Evolutionary conservation across 116 monocot species (phyloP).

Genomic region (Phalaenopsis hybrid): DNA sequence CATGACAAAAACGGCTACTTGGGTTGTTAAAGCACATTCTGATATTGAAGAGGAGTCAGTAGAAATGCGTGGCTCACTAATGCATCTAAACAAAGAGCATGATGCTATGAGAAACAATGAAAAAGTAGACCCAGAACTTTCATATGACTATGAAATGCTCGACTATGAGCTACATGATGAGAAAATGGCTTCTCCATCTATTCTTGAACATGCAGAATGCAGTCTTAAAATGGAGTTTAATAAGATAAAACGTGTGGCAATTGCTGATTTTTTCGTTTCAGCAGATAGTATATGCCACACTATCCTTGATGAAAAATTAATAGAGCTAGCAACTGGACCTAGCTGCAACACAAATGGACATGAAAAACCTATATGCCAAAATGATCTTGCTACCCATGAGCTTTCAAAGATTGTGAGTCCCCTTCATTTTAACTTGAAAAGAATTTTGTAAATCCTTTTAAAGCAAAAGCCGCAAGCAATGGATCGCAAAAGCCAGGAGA

Average conservation of each 20-base stretch:
- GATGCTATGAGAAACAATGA: not conserved
- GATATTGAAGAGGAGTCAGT: not conserved
- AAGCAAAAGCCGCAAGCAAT: no score
- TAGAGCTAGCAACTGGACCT: conserved; percentile 4
- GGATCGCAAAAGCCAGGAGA: no score
- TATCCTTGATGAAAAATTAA: not conserved
- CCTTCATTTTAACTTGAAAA: no score
- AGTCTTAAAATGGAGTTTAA: not conserved
- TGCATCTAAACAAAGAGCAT: not conserved
- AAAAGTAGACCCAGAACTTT: not conserved
- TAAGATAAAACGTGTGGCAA: not conserved
- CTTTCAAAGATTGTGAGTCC: no score
- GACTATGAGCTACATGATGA: not conserved
- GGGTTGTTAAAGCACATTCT: not conserved
- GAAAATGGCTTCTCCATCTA: not conserved
- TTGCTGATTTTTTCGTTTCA: not conserved
- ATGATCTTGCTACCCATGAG: not conserved
- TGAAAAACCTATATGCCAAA: not conserved
- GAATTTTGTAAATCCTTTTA: no score
- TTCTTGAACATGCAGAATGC: not conserved
- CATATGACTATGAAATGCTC: not conserved
- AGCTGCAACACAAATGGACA: not conserved
- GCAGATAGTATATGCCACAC: conserved; percentile 10
- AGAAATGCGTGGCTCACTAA: not conserved
- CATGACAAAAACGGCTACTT: not conserved